phyloP scores from a whole-genome alignment of 768 basidiomycete genomes.

The Zangia roseola region DNA sequence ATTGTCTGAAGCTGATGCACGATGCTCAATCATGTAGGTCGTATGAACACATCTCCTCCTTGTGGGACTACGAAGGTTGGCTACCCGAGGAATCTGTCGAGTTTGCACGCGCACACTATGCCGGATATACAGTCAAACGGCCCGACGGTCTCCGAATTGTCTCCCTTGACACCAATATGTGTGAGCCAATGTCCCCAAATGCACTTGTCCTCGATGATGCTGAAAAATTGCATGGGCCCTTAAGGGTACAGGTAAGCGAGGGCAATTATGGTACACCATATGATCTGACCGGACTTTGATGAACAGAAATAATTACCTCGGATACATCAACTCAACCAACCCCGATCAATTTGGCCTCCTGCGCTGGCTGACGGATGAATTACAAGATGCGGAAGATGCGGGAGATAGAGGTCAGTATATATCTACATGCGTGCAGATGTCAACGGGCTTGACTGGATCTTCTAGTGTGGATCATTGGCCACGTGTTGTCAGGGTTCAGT shows the following conservation, averaged over 20 bases:
- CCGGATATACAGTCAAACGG: conserved; percentile 43
- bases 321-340: conserved; percentile 43
- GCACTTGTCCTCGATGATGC: conserved; percentile 8
- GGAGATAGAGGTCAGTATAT: conserved; percentile 37
- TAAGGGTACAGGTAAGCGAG: conserved; percentile 5
- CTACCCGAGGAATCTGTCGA: conserved; percentile 34
- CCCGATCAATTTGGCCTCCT: conserved; percentile 47
- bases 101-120: conserved; percentile 43
- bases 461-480: conserved; percentile 47
- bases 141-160: conserved; percentile 45
- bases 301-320: conserved; percentile 42
- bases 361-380: conserved; percentile 46
- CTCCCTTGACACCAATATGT: conserved; percentile 48
- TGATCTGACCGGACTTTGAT: background rate
- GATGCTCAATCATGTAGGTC: conserved; percentile 31
- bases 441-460: background rate
- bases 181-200: conserved; percentile 27
- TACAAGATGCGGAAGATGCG: conserved; percentile 47
- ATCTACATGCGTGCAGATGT: background rate
- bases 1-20: background rate
- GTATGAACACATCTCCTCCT: conserved; percentile 43
- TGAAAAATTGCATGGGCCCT: background rate
- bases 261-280: background rate
- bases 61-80: conserved; percentile 48
- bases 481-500: conserved; percentile 44